Evolutionary conservation across 1,139 yeast genomes (phyloP), one percentile per base, ranked within the genome.

Genomic region (Dujonia santamariae): DNA sequence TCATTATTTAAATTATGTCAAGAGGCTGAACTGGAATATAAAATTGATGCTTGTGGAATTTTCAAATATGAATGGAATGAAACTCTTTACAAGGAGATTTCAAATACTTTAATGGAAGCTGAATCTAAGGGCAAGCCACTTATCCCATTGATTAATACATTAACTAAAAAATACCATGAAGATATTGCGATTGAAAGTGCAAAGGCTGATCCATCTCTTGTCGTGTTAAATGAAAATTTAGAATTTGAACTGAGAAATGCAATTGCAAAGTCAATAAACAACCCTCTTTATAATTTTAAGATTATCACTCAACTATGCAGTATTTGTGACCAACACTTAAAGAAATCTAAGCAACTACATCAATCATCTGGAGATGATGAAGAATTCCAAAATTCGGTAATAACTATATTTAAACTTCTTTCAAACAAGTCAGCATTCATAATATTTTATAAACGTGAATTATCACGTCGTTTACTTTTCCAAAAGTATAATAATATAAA

Each of bases 391-490:
- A 47, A 42, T 17, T 33, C 31, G 6, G 58, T 59, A 19, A 36
- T 58, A 23, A 43, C 45, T 2, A 42, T 67, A 5, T 65, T 66
- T 49, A 61, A 63, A 30, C 53, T 60, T n/a, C 41, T 69, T 11
- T 51, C 51, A 35, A 64, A 60, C 42, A 67, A 67, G 40, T 48
- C 45, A 26, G 65, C 58, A 20, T 65, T 68, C 38, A 43, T 67
- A 3, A 32, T 44, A 2, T 42, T 49, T 2, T 68, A 63, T 42
- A 63, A 61, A 37, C 53, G 53, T 30, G 72, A 67, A 28, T 47
- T 67, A 16, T 63, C 73, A 3, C 55, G 56, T 37, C 45, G 75
- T 36, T 48, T 68, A 24, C 49, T 68, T 22, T 38, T 63, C 18
- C 51, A 54, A 25, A 55, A 50, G 31, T 47, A 48, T 8, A 37